Percentiles rank a stretch among this genome's conserved stretches.
These are phyloP conservation scores for Barbatosphaeria neglecta DNA, from an alignment of 495 filamentous ascomycete species.

Conservation along the genomic window DNA sequence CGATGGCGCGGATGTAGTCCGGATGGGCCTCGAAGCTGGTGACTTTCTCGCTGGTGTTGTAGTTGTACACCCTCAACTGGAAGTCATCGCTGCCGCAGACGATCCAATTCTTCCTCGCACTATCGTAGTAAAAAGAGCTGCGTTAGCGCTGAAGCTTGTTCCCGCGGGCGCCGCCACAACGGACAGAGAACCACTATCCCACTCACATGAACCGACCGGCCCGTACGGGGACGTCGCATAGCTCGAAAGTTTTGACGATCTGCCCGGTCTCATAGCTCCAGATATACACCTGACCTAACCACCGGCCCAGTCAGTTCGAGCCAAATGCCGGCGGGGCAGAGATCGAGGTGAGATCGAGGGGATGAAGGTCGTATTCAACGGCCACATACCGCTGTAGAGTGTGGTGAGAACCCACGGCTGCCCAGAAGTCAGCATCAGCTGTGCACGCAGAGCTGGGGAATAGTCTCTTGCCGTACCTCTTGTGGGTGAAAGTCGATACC, in stretches of 20 bases:
- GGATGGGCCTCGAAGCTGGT: slow-evolving; percentile 97
- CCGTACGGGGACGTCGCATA: slow-evolving; percentile 96
- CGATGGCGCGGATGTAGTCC: slow-evolving; percentile 96
- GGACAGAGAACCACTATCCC: too few species aligned
- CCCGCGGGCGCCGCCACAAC: too few species aligned
- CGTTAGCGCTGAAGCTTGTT: too few species aligned
- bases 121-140: too few species aligned
- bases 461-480: slow-evolving; percentile 31
- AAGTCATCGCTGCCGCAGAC: slow-evolving; percentile 98
- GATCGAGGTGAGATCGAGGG: slow-evolving; percentile 47
- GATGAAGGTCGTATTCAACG: too few species aligned
- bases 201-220: slow-evolving; percentile 75
- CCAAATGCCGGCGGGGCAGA: slow-evolving; percentile 63
- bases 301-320: background rate
- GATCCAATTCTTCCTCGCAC: slow-evolving; percentile 96
- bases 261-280: slow-evolving; percentile 98
- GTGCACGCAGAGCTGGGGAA: background rate
- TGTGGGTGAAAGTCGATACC: slow-evolving; percentile 95
- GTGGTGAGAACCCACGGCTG: slow-evolving; percentile 81
- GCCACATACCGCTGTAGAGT: slow-evolving; percentile 44
- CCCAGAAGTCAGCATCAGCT: background rate
- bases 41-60: slow-evolving; percentile 99
- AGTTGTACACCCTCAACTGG: slow-evolving; percentile 83
- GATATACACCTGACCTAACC: slow-evolving; percentile 86
- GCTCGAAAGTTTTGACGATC: slow-evolving; percentile 98